These are phyloP conservation scores for Candida fluviatilis DNA, from an alignment of 805 yeast genomes.

Conservation along the genomic window DNA sequence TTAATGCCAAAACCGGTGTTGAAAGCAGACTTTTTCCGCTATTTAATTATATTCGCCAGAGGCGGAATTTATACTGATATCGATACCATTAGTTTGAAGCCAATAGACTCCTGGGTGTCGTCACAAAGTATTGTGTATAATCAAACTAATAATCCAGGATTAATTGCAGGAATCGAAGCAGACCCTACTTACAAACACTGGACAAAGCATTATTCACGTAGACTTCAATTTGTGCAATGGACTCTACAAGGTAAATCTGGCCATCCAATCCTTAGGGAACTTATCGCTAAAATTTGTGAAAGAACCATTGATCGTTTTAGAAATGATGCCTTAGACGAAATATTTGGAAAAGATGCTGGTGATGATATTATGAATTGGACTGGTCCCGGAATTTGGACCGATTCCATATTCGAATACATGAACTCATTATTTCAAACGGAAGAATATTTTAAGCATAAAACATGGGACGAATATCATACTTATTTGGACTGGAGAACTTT, in stretches of 20 bases:
- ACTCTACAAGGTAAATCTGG: conserved; percentile 86
- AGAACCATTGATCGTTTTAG: conserved; percentile 56
- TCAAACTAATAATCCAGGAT: conserved; percentile 53
- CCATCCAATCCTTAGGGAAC: conserved; percentile 83
- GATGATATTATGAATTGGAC: conserved; percentile 91
- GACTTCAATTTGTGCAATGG: conserved; percentile 97
- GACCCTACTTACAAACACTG: conserved; percentile 96
- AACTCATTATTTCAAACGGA: conserved; percentile 32
- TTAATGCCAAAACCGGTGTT: conserved; percentile 75
- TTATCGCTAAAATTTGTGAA: conserved; percentile 75
- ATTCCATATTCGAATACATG: conserved; percentile 68
- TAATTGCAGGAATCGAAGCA: conserved; percentile 90
- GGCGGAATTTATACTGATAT: conserved; percentile 94
- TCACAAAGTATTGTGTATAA: conserved; percentile 24
- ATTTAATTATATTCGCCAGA: conserved; percentile 76
- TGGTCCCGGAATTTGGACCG: conserved; percentile 96
- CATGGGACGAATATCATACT: conserved; percentile 23
- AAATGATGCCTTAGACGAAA: conserved; percentile 43
- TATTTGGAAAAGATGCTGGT: conserved; percentile 61
- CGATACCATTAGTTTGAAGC: conserved; percentile 75
- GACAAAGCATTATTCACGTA: conserved; percentile 86
- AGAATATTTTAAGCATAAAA: conserved; percentile 13
- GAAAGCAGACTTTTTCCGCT: conserved; percentile 91
- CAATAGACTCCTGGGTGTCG: conserved; percentile 71
- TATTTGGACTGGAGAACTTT: conserved; percentile 49